Conservation (phyloP, 805 yeast genomes). For the Suhomyces emberorum region DNA sequence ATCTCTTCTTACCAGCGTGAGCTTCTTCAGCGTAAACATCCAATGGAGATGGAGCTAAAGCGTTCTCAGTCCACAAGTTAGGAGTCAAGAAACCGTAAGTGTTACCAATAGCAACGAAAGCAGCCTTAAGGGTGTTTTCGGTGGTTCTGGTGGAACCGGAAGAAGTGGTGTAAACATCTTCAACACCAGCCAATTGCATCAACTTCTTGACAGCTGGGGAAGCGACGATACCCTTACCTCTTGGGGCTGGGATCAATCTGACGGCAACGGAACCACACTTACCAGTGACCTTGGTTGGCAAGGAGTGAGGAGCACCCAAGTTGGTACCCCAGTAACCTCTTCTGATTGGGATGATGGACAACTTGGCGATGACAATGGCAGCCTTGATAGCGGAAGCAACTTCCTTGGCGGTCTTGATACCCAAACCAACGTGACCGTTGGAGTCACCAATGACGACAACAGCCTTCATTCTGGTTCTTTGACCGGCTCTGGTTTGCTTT, state of each 20-base stretch:
- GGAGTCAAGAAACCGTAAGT: conserved; percentile 99
- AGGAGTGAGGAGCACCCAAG: conserved; percentile 99
- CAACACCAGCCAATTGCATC: conserved; percentile 99
- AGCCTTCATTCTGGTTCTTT: conserved; percentile 99
- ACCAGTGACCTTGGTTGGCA: conserved; percentile 97
- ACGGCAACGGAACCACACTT: conserved; percentile 99
- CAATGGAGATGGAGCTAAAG: conserved; percentile 87
- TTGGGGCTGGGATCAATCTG: conserved; percentile 99
- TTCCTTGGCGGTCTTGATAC: conserved; percentile 99
- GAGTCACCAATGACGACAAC: conserved; percentile 99
- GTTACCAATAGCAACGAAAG: conserved; percentile 99
- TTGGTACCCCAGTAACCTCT: conserved; percentile 99
- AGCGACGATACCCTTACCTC: conserved; percentile 99
- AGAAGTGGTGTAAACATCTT: conserved; percentile 98
- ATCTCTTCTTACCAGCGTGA: conserved; percentile 65
- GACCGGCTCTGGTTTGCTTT: conserved; percentile 99
- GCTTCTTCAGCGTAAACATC: conserved; percentile 88
- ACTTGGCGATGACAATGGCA: conserved; percentile 98
- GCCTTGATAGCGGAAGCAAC: conserved; percentile 99
- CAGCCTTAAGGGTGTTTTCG: conserved; percentile 99
- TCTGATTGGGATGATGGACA: conserved; percentile 98
- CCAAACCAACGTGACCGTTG: conserved; percentile 99
- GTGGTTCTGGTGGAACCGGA: conserved; percentile 99
- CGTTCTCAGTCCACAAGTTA: conserved; percentile 91
- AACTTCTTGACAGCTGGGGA: conserved; percentile 99